phyloP scores from a whole-genome alignment of 495 filamentous ascomycete species.

The Hypoxylon fragiforme region DNA sequence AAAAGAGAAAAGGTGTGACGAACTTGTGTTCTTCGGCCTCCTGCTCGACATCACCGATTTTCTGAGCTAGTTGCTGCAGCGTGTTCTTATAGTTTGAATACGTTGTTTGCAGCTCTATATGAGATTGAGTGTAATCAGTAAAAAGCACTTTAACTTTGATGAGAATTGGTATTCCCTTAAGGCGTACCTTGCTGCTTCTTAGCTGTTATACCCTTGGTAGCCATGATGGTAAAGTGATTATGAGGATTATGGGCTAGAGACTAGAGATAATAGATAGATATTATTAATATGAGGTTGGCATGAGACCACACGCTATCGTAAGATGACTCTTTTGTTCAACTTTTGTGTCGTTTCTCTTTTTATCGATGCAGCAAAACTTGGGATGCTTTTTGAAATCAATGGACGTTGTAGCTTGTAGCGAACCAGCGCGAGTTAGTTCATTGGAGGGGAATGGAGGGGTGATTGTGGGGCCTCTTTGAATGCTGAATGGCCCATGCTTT shows the following conservation, averaged over 20 bases:
- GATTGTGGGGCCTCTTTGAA: conserved; percentile 23
- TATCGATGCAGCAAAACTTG: no score
- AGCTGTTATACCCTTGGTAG: conserved; percentile 47
- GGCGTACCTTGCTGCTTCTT: conserved; percentile 89
- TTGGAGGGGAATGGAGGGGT: conserved; percentile 25
- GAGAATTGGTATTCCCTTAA: no score
- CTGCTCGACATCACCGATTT: conserved; percentile 96
- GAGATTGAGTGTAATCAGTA: conserved; percentile 24
- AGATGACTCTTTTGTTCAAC: conserved; percentile 10
- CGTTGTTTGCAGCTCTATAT: conserved; percentile 84
- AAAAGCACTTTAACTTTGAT: neutral
- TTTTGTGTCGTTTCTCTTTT: no score
- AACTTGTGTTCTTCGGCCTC: conserved; percentile 98
- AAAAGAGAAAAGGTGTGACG: conserved; percentile 39
- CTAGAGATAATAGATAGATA: neutral
- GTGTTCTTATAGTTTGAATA: conserved; percentile 96
- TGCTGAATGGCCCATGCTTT: conserved; percentile 39
- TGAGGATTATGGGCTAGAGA: neutral
- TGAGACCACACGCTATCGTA: conserved; percentile 5
- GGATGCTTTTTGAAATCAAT: conserved; percentile 20
- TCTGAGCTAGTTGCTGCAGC: conserved; percentile 89
- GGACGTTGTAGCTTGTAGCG: conserved; percentile 23
- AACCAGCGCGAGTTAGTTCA: conserved; percentile 23
- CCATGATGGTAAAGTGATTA: conserved; percentile 36
- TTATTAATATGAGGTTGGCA: conserved; percentile 7